phyloP scores from a whole-genome alignment of 345 rosid genomes.

The Brassica carinata region DNA sequence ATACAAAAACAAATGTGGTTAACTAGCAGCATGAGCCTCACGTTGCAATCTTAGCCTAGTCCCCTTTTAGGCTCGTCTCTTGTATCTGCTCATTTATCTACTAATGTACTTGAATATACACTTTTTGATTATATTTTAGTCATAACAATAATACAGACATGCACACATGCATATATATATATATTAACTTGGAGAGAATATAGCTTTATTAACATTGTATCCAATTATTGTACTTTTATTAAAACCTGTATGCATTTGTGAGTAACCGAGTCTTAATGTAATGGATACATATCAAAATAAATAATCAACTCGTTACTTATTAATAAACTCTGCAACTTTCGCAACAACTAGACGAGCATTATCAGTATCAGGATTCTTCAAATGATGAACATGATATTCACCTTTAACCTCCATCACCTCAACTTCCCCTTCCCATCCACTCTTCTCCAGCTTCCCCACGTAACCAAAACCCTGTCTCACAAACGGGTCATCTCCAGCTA shows the following conservation, averaged over 20 bases:
- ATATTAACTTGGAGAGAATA: too few relatives aligned
- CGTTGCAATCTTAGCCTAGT: not conserved
- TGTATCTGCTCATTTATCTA: not conserved
- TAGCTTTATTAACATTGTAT: too few relatives aligned
- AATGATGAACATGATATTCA: conserved; percentile 52
- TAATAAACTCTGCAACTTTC: conserved; percentile 35
- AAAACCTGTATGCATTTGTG: too few relatives aligned
- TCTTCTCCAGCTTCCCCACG: conserved; percentile 36
- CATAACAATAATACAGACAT: too few relatives aligned
- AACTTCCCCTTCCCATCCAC: conserved; percentile 49
- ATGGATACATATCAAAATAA: too few relatives aligned
- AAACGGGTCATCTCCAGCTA: conserved; percentile 44
- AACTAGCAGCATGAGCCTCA: not conserved
- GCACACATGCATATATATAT: too few relatives aligned
- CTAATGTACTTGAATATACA: not conserved
- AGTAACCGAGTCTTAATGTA: too few relatives aligned
- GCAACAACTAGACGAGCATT: conserved; percentile 34
- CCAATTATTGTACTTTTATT: too few relatives aligned
- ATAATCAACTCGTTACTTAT: not conserved
- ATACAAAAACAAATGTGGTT: not conserved
- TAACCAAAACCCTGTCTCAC: conserved; percentile 49
- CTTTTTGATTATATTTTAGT: not conserved
- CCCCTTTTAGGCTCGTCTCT: not conserved
- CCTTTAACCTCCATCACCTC: conserved; percentile 43
- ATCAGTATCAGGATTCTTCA: conserved; percentile 31